Conservation (phyloP, 2,329 filamentous ascomycete species). For the Hymenoscyphus salicellus region DNA sequence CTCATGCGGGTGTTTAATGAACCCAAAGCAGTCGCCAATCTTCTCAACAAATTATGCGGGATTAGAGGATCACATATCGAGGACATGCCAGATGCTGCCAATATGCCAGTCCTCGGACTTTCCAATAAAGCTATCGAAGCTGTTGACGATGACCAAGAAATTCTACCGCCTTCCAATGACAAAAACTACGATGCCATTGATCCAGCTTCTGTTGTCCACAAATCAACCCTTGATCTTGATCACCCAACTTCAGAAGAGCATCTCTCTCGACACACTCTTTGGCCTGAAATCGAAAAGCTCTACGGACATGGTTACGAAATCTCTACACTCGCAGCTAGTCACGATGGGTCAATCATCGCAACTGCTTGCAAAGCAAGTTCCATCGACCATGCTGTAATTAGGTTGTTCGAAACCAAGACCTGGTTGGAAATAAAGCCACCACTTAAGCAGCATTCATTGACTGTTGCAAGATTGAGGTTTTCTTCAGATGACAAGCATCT, state of each 20-base stretch:
- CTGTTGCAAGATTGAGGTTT: conserved; percentile 79
- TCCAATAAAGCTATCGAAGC: conserved; percentile 88
- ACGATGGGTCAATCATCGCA: conserved; percentile 73
- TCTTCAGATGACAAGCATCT: conserved; percentile 70
- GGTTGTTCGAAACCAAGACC: conserved; percentile 78
- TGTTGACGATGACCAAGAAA: conserved; percentile 49
- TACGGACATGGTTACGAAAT: conserved; percentile 99
- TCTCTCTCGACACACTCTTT: conserved; percentile 83
- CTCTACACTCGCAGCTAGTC: conserved; percentile 75
- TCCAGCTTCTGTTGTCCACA: conserved; percentile 53
- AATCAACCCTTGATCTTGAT: conserved; percentile 60
- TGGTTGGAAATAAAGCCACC: conserved; percentile 88
- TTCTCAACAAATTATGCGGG: conserved; percentile 67
- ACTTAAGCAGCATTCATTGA: conserved; percentile 80
- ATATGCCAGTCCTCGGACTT: conserved; percentile 89
- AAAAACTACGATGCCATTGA: conserved; percentile 54
- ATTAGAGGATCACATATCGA: conserved; percentile 46
- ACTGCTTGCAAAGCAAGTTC: conserved; percentile 93
- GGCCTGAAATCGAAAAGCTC: conserved; percentile 93
- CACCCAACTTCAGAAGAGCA: conserved; percentile 87
- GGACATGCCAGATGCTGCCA: conserved; percentile 77
- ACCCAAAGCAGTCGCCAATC: conserved; percentile 74
- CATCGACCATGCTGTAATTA: conserved; percentile 89
- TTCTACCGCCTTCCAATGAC: conserved; percentile 41
- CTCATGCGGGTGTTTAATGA: conserved; percentile 93